Base-by-base conservation (phyloP, 2,329 filamentous ascomycete genomes). In the Talaromyces sp. region DNA sequence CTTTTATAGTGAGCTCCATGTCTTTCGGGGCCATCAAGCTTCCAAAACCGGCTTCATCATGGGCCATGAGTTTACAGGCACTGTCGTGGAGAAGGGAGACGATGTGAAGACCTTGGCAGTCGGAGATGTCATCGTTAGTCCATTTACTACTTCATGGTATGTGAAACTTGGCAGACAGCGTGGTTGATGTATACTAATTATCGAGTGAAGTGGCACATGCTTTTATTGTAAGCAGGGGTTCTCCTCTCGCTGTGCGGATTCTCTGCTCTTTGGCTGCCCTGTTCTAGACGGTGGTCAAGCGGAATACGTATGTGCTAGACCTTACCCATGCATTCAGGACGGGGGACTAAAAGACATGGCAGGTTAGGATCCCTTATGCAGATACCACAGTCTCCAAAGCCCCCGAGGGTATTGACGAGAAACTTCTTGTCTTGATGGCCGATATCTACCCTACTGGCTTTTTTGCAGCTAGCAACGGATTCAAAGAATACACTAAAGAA, bases 391-490 rank as follows among this genome's bases (percentile, higher is more conserved):
- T 89, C n/a, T 84, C 93, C 73, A 89, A 88, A 72, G 89, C 92
- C 0, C 90, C 90, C 0, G 77, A 85, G 1, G 86, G 84, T 9
- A 89, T 96, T 65, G 86, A 89, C 22, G 89, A 94, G 70, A 85
- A 90, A 68, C 87, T 87, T 41, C 82, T 96, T 58, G 87, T 96
- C 7, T 84, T 97, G 31, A 96, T 97, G 93, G 92, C 91, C 16
- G 93, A 97, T 74, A 96, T 97, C 71, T 96, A 95, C 77, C 93
- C 93, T 1, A 92, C 89, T 0, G 80, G 93, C 8, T 96, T 87
- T 79, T 96, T 93, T 71, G 93, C 91, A 7, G 91, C 91, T 4
- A 84, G 85, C 65, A 95, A 92, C 72, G 93, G 88, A 7, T 89
- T 96, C 76, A 85, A 86, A 65, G 79, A 88, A 72, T 82, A 89